Evolutionary conservation across 2,329 filamentous ascomycete genomes (phyloP), one percentile per base, ranked within the genome.

Genomic region (Emmonsiellopsis sp.): DNA sequence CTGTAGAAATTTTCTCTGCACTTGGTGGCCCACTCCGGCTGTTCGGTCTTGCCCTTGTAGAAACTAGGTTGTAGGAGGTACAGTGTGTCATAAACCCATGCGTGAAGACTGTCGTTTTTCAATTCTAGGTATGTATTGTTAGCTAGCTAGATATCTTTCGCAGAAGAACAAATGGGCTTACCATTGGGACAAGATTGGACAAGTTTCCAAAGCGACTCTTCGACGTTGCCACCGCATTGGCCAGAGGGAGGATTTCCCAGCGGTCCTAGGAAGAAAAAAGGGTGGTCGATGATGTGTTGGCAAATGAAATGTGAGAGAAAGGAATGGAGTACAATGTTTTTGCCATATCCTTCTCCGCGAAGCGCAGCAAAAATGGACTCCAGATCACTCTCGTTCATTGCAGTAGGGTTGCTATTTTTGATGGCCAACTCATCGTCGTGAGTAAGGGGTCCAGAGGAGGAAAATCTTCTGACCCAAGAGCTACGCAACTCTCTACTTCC

Each of bases 301-400:
- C 53, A 52, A 33, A 55, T 45, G 8, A 48, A 53, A 31, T 53
- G 49, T 2, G 45, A 6, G 9, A 55, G 45, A 33, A 53, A 17
- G 3, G 13, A 37, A 10, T 52, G 17, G 5, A 55, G 33, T 5
- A 55, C 21, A 11, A 55, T 9, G 37, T 13, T 42, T 2, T 49
- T 36, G 8, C 53, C 53, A 2, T 42, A 31, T 2, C 5, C 2
- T 27, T 27, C 21, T 1, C 42, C 11, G 0, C 33, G 13, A 7
- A 5, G 6, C 1, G 9, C 27, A 39, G 40, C 42, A 21, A 46
- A 11, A 31, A 21, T n/a, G 5, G 36, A 2, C n/a, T 21, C 17
- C 13, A 7, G 5, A 17, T 40, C 48, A 40, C 8, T 42, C 6
- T 14, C 17, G 7, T 37, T 2, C 11, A 13, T 21, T 5, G 1